Evolutionary conservation across 2,329 filamentous ascomycete genomes (phyloP).

Genomic region (Pseudogymnoascus sp.): DNA sequence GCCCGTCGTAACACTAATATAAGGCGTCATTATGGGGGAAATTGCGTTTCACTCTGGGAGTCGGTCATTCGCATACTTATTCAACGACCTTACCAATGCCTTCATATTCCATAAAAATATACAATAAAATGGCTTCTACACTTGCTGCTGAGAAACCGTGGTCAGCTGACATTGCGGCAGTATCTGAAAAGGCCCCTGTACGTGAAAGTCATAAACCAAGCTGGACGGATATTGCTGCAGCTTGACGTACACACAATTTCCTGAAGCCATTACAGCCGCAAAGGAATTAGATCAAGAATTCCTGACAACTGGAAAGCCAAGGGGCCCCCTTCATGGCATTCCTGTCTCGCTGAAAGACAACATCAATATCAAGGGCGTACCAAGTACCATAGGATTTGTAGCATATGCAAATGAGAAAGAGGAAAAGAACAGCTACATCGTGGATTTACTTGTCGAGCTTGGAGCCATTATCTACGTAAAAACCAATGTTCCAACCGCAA

Average conservation of each 20-base stretch:
- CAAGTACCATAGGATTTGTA: conserved; percentile 47
- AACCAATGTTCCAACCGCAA: conserved; percentile 56
- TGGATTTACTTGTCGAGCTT: conserved; percentile 46
- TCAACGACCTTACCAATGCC: neutral
- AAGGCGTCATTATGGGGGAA: neutral
- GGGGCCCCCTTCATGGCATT: conserved; percentile 54
- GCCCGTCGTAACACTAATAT: neutral
- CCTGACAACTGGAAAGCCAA: conserved; percentile 29
- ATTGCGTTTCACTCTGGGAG: neutral
- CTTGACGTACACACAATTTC: conserved; percentile 40
- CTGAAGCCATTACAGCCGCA: conserved; percentile 36
- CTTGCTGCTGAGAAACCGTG: neutral
- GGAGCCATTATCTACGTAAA: conserved; percentile 60
- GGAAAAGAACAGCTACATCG: conserved; percentile 32
- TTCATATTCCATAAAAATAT: neutral
- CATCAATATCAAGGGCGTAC: conserved; percentile 42
- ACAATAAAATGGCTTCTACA: neutral
- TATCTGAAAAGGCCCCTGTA: neutral
- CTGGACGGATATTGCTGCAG: conserved; percentile 12
- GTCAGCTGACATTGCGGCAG: neutral
- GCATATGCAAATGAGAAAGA: conserved; percentile 43
- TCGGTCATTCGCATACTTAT: neutral
- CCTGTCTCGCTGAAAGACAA: conserved; percentile 52
- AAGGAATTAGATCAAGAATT: conserved; percentile 36
- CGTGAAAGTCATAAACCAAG: neutral